Evolutionary conservation across 768 basidiomycete species (phyloP).

Genomic region (Dentipellis fragilis): DNA sequence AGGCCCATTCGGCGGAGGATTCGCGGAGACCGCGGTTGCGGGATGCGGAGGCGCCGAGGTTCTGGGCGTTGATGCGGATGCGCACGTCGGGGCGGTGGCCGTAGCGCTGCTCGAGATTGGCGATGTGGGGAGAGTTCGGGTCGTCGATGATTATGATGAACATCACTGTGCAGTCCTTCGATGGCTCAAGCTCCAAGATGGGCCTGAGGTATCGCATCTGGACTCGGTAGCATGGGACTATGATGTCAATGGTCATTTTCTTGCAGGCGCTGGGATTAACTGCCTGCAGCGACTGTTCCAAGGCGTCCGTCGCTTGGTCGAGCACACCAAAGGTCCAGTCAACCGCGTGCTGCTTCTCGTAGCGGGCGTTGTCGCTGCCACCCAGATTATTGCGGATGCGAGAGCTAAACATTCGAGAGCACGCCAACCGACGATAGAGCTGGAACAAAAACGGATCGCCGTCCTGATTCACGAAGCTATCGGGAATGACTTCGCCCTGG

Average conservation of each 20-base stretch:
- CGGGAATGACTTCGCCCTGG: constrained; percentile 36
- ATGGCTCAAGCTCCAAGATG: constrained; percentile 35
- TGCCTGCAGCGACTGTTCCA: constrained; percentile 28
- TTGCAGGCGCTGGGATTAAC: constrained; percentile 17
- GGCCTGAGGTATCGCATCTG: constrained; percentile 30
- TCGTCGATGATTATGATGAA: constrained; percentile 52
- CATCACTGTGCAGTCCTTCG: constrained; percentile 35
- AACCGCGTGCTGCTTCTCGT: constrained; percentile 31
- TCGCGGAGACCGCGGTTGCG: constrained; percentile 46
- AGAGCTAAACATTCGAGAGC: constrained; percentile 33
- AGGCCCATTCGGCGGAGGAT: constrained; percentile 45
- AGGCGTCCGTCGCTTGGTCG: constrained; percentile 27
- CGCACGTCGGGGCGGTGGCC: constrained; percentile 38
- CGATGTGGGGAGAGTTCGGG: constrained; percentile 32
- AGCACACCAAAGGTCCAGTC: constrained; percentile 43
- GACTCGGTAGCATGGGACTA: constrained; percentile 50
- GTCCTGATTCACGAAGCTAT: constrained; percentile 47
- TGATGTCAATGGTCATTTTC: constrained; percentile 41
- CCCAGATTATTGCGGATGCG: constrained; percentile 36
- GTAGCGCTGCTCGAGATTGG: constrained; percentile 29
- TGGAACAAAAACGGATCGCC: constrained; percentile 51
- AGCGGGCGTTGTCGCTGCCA: constrained; percentile 35
- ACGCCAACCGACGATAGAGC: constrained; percentile 48
- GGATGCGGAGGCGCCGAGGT: constrained; percentile 43
- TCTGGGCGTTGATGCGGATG: constrained; percentile 37